phyloP scores from a whole-genome alignment of 2,329 filamentous ascomycete species.

The Hymenoscyphus scutula region DNA sequence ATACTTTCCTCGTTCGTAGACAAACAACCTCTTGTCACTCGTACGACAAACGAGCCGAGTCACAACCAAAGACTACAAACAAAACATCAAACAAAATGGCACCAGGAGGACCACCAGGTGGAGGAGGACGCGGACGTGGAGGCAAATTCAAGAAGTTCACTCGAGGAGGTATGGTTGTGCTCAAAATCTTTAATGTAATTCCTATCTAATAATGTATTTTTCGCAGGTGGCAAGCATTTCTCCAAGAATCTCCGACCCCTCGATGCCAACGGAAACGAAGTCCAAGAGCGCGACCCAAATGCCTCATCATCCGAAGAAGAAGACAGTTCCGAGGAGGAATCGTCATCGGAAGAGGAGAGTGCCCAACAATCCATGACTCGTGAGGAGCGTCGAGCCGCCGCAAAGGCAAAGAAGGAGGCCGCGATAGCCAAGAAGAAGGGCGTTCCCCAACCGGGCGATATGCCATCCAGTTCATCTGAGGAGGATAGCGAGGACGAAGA shows the following conservation, averaged over 20 bases:
- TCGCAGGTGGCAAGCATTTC: slow-evolving; percentile 86
- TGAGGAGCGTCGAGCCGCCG: slow-evolving; percentile 81
- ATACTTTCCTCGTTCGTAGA: neutral
- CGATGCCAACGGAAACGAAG: slow-evolving; percentile 83
- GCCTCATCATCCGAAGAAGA: slow-evolving; percentile 48
- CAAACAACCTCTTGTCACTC: neutral
- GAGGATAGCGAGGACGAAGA: slow-evolving; percentile 55
- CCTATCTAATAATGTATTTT: neutral
- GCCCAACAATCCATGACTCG: slow-evolving; percentile 63
- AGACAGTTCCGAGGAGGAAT: slow-evolving; percentile 51
- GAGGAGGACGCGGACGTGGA: slow-evolving; percentile 62
- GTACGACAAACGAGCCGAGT: neutral
- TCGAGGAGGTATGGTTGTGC: slow-evolving; percentile 68
- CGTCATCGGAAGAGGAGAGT: slow-evolving; percentile 45
- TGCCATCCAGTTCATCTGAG: slow-evolving; percentile 69
- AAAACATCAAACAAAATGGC: slow-evolving; percentile 47
- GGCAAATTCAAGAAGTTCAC: slow-evolving; percentile 95
- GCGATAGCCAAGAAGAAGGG: slow-evolving; percentile 75
- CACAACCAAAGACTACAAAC: neutral
- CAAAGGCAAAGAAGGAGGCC: slow-evolving; percentile 88
- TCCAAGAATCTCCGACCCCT: slow-evolving; percentile 86
- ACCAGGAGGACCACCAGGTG: slow-evolving; percentile 45
- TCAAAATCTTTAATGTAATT: neutral
- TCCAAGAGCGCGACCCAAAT: slow-evolving; percentile 71
- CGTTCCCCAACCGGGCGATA: slow-evolving; percentile 76